A percentile compares a stretch with the other conserved stretches of the same genome.
Evolutionary conservation across 2,329 filamentous ascomycete species (phyloP).

Genomic region (Aspergillus ochraceoroseus): DNA sequence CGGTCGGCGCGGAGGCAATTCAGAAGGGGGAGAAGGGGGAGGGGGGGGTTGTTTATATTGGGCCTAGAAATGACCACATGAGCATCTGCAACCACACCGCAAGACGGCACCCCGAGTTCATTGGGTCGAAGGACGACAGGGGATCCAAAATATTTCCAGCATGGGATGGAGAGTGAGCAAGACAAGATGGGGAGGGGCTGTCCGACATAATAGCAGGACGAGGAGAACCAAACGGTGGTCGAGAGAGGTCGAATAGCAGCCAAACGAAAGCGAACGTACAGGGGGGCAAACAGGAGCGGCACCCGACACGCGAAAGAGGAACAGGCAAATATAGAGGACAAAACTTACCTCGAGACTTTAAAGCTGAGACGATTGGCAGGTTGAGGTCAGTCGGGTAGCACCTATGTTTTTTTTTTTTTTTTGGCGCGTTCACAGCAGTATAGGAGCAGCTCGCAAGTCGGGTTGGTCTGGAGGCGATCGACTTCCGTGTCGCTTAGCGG

Average conservation of each 20-base stretch:
- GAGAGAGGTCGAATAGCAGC: constrained; percentile 4
- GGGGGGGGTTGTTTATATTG: constrained; percentile 16
- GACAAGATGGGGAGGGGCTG: constrained; percentile 1
- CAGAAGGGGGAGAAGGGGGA: constrained; percentile 19
- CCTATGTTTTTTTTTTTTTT: constrained; percentile 13
- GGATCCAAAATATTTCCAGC: neutral
- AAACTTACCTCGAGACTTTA: constrained; percentile 20
- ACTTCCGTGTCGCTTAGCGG: constrained; percentile 42
- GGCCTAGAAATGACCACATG: constrained; percentile 28
- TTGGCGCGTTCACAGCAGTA: constrained; percentile 22
- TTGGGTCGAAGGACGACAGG: neutral
- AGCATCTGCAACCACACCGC: constrained; percentile 25
- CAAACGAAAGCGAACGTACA: constrained; percentile 7
- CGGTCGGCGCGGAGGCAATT: constrained; percentile 20
- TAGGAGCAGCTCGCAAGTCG: constrained; percentile 22
- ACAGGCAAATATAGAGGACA: constrained; percentile 17
- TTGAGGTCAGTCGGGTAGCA: constrained; percentile 12
- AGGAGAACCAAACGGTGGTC: constrained; percentile 6
- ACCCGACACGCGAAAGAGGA: constrained; percentile 16
- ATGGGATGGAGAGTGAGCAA: constrained; percentile 1
- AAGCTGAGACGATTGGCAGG: constrained; percentile 14
- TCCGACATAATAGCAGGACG: constrained; percentile 14
- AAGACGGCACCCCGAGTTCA: constrained; percentile 10
- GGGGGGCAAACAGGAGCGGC: constrained; percentile 16
- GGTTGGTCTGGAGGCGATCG: constrained; percentile 30